phyloP scores from a whole-genome alignment of 1,284 basidiomycete species.

The Boletus mariae region DNA sequence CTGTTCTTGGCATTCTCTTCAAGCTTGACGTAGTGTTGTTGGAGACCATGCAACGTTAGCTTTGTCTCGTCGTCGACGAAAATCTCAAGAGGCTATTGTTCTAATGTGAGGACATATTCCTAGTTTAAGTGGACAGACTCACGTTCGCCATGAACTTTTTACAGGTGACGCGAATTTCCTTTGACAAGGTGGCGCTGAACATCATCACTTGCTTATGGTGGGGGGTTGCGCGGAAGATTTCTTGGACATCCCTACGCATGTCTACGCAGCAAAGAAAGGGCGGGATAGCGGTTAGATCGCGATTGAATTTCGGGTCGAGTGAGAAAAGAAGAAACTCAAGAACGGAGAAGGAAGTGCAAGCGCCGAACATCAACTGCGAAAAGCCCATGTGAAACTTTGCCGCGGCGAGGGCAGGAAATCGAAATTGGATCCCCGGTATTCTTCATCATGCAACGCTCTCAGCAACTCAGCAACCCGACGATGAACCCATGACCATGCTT shows the following conservation, averaged over 20 bases:
- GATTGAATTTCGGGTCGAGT: conserved; percentile 41
- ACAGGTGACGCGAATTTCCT: conserved; percentile 96
- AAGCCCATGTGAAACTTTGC: conserved; percentile 15
- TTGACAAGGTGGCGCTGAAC: conserved; percentile 98
- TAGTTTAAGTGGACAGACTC: conserved; percentile 33
- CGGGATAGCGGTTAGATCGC: conserved; percentile 61
- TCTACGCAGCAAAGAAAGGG: conserved; percentile 54
- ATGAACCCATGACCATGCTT: conserved; percentile 33
- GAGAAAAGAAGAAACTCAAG: conserved; percentile 46
- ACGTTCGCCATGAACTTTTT: conserved; percentile 99
- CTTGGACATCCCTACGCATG: conserved; percentile 99
- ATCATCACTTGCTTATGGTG: conserved; percentile 99
- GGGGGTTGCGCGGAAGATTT: conserved; percentile 99
- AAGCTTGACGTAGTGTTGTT: conserved; percentile 97
- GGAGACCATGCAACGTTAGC: conserved; percentile 95
- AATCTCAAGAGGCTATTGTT: conserved; percentile 89
- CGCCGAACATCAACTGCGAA: conserved; percentile 11
- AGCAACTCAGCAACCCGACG: conserved; percentile 32
- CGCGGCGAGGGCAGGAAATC: conserved; percentile 18
- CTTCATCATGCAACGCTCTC: conserved; percentile 31
- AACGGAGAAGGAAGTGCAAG: conserved; percentile 15
- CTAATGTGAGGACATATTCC: conserved; percentile 4
- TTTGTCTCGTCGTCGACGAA: conserved; percentile 99
- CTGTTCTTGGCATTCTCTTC: conserved; percentile 96
- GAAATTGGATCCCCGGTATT: conserved; percentile 18